phyloP scores from a whole-genome alignment of 164 flowering plant species.

The Cinnamomum micranthum region DNA sequence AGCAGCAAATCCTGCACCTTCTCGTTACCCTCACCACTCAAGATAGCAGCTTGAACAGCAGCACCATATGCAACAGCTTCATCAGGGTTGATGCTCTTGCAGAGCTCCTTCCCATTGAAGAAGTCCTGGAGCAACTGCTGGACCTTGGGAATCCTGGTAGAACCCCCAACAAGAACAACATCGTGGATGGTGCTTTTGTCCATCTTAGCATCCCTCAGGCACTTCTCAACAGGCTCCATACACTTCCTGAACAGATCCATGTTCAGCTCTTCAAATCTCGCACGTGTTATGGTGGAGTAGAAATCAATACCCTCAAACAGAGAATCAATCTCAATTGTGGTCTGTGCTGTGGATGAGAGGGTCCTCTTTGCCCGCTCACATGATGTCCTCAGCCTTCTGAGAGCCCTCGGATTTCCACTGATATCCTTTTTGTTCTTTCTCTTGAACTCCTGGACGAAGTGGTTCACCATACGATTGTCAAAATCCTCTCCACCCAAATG shows the following conservation, averaged over 20 bases:
- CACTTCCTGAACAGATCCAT: constrained; percentile 67
- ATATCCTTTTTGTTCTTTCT: constrained; percentile 66
- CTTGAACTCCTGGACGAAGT: constrained; percentile 63
- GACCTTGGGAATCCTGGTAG: constrained; percentile 70
- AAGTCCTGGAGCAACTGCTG: constrained; percentile 62
- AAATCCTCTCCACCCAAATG: constrained; percentile 63
- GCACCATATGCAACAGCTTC: constrained; percentile 82
- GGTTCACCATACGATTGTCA: constrained; percentile 66
- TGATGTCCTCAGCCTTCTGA: constrained; percentile 55
- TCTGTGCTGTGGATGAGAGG: constrained; percentile 56
- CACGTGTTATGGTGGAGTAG: constrained; percentile 60
- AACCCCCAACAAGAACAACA: constrained; percentile 60
- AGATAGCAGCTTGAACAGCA: constrained; percentile 68
- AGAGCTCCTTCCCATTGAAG: constrained; percentile 67
- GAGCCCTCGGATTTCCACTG: constrained; percentile 59
- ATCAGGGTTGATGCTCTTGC: constrained; percentile 71
- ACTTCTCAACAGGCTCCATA: constrained; percentile 71
- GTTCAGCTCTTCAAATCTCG: constrained; percentile 53
- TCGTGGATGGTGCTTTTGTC: constrained; percentile 58
- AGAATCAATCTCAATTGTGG: constrained; percentile 59
- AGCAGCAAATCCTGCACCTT: constrained; percentile 61
- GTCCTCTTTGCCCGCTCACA: constrained; percentile 67
- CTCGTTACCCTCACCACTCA: constrained; percentile 66
- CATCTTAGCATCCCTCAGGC: constrained; percentile 70
- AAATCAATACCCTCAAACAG: constrained; percentile 61